Base-by-base conservation (phyloP, 2,329 filamentous ascomycete species). In the Epichloe hybrida region DNA sequence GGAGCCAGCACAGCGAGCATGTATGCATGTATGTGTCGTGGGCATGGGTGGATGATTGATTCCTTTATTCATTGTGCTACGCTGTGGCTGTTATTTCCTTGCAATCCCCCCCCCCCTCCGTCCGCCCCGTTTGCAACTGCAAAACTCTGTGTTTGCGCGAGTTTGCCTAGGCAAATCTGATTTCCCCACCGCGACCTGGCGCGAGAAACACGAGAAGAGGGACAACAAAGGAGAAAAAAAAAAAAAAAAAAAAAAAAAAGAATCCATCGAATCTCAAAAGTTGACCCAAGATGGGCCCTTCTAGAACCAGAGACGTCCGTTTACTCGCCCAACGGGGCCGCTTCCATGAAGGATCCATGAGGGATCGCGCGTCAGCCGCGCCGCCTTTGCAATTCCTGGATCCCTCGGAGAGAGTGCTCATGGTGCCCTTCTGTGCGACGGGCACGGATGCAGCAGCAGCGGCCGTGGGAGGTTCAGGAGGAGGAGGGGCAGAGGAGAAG, bases 271-370 rank as follows among this genome's bases (percentile, higher is more conserved):
- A 46, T 23, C 6, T 2, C 4, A 13, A 45, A 36, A 35, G 12
- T 21, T 27, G 4, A 20, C 20, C 13, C 46, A 54, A 17, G 43
- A 67, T 63, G 63, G 61, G 59, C 50, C 60, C 61, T 11, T 59
- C 62, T 37, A 53, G 52, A 43, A 58, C 57, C 52, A 52, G 62
- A 54, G 63, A 67, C 53, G 63, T 68, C 53, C 63, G 50, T 27
- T 38, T 55, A 20, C 41, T 59, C 59, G 35, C 55, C 54, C 50
- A 64, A 58, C 54, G 48, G 42, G 54, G 79, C 70, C 63, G 80
- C 68, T 72, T 94, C 76, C 60, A 83, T 38, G 89, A 95, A 68
- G 89, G 85, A 40, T 91, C 84, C 60, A 91, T 95, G 86, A 88
- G 83, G 61, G 87, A 94, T 66, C 81, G 86, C 56, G 73, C 79